Percentiles rank a stretch among this genome's conserved stretches.
Conservation (phyloP, 441 rosid genomes). For the Adansonia madagascariensis region DNA sequence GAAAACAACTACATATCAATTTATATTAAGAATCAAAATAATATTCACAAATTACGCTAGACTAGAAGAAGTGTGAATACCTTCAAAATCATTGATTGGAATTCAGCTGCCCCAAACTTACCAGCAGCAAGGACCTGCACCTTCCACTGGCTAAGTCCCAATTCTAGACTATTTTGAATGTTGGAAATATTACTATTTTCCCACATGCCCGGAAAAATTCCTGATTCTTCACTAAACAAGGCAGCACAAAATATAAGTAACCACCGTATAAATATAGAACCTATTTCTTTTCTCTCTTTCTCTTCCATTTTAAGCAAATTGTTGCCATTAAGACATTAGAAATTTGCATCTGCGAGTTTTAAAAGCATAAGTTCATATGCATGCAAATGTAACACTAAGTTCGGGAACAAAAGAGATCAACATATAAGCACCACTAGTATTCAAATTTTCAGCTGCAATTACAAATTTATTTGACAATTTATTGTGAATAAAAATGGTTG, state of each 20-base stretch:
- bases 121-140: slow-evolving; percentile 64
- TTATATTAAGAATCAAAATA: slow-evolving; percentile 20
- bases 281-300: background rate
- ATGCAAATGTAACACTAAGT: background rate
- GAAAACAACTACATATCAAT: slow-evolving; percentile 13
- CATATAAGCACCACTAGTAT: background rate
- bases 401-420: background rate
- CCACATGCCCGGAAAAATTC: slow-evolving; percentile 55
- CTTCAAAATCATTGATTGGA: slow-evolving; percentile 73
- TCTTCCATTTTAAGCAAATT: background rate
- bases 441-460: background rate
- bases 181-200: slow-evolving; percentile 46
- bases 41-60: background rate
- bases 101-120: slow-evolving; percentile 58
- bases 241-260: slow-evolving; percentile 30
- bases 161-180: slow-evolving; percentile 57
- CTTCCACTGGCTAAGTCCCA: slow-evolving; percentile 71
- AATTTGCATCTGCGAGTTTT: background rate
- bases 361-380: background rate
- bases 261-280: slow-evolving; percentile 9
- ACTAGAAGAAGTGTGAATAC: slow-evolving; percentile 37
- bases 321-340: background rate
- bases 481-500: background rate
- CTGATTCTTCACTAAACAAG: slow-evolving; percentile 69
- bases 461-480: background rate